Base-by-base conservation (phyloP, 2,329 filamentous ascomycete genomes). In the Ophiocordyceps camponoti-saundersi region DNA sequence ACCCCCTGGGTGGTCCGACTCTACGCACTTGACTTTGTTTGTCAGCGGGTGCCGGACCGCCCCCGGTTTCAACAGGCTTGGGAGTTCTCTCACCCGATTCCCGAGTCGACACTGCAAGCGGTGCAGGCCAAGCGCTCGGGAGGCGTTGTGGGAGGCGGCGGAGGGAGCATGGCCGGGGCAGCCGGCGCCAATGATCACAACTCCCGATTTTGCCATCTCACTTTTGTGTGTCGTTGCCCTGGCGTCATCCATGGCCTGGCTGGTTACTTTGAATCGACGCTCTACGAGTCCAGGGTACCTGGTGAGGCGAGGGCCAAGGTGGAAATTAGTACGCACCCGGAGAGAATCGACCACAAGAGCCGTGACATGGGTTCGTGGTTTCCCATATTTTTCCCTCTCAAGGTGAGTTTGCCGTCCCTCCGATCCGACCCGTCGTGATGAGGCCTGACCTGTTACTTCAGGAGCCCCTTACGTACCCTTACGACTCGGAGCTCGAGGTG, bases 331-430 rank as follows among this genome's bases (percentile, higher is more conserved):
- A 98, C 85, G 4, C 83, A 95, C 57, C 93, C 92, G 0, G 84
- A 94, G 52, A 85, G 82, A 29, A 96, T 98, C 65, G 86, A 92
- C 48, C 69, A 70, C 48, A 96, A 96, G 75, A 95, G 88, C 70
- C 84, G 83, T 59, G 89, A 93, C 56, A 98, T 98, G 93, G 94
- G 95, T 52, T 94, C 86, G 47, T 98, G 92, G 92, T 98, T 98
- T 61, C 92, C 92, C 1, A 96, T 98, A 29, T 95, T 90, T 67
- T 98, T 98, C 60, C 92, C 93, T 0, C 67, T 98, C 15, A 94
- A 92, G 79, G 88, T 89, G 69, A 58, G 75, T 61, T 10, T 29
- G 16, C n/a, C 1, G n/a, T 3, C 32, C 36, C 3, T 40, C 6
- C 13, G 3, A 42, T 26, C 20, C 20, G 6, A 12, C 16, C 8